phyloP scores from a whole-genome alignment of 129 eudicot genomes.

The Helianthus tuberosus region DNA sequence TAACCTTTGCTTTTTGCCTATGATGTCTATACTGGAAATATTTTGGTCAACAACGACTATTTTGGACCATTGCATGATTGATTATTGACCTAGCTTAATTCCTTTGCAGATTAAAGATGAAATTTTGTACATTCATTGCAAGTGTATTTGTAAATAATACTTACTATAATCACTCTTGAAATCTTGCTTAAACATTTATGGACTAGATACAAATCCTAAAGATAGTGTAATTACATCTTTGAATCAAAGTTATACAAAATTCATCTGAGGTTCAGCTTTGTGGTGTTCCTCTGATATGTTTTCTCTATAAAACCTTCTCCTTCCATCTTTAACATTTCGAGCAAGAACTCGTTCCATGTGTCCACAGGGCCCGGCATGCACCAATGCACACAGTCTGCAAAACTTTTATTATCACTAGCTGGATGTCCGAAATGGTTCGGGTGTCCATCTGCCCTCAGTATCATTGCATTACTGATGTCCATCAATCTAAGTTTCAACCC shows the following conservation, averaged over 20 bases:
- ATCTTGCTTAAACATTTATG: constrained; percentile 23
- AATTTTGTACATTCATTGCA: constrained; percentile 16
- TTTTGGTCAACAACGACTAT: no score
- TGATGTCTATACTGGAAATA: no score
- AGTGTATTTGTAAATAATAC: constrained; percentile 20
- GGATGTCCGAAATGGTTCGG: constrained; percentile 59
- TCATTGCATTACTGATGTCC: constrained; percentile 59
- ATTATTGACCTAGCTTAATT: constrained; percentile 11
- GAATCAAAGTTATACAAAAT: constrained; percentile 13
- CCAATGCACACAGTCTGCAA: constrained; percentile 59
- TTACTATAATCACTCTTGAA: constrained; percentile 26
- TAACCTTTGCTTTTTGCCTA: no score
- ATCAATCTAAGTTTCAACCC: constrained; percentile 54
- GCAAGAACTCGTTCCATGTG: constrained; percentile 67
- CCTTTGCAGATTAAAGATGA: constrained; percentile 22
- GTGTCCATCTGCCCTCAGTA: constrained; percentile 55
- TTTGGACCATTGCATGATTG: constrained; percentile 20
- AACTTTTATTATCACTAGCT: constrained; percentile 40
- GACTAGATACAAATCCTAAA: constrained; percentile 28
- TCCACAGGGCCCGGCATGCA: constrained; percentile 67
- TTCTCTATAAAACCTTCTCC: constrained; percentile 39
- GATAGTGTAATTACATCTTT: constrained; percentile 33
- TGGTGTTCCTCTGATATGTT: constrained; percentile 30
- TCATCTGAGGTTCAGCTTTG: constrained; percentile 31
- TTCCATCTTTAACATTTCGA: constrained; percentile 61